These are phyloP conservation scores for Apostasia ramifera DNA, from an alignment of 106 monocot genomes.

Conservation along the genomic window DNA sequence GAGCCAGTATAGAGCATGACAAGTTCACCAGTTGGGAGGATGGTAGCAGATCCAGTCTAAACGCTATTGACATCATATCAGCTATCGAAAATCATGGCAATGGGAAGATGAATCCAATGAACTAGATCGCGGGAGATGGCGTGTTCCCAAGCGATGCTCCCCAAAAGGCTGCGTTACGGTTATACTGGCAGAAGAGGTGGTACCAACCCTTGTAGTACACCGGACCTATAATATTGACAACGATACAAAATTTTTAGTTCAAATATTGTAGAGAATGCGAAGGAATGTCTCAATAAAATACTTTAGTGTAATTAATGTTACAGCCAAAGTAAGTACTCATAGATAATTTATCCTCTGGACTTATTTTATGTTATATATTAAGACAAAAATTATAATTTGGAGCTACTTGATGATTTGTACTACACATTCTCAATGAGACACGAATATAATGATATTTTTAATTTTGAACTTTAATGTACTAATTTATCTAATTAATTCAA, in stretches of 20 bases:
- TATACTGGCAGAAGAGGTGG: conserved; percentile 52
- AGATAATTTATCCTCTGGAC: no score
- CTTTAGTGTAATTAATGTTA: background rate
- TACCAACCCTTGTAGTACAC: conserved; percentile 47
- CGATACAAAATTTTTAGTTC: background rate
- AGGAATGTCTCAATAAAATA: background rate
- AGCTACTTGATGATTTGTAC: no score
- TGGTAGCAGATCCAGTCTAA: conserved; percentile 43
- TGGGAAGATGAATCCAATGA: conserved; percentile 37
- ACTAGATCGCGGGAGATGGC: conserved; percentile 37
- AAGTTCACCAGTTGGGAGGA: conserved; percentile 26
- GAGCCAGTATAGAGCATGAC: conserved; percentile 37
- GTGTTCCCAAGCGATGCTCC: conserved; percentile 48
- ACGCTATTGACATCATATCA: conserved; percentile 40
- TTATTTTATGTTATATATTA: no score
- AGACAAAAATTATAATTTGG: no score
- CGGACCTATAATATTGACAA: conserved; percentile 13
- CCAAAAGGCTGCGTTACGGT: conserved; percentile 25
- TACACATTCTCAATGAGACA: no score
- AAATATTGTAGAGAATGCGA: no score
- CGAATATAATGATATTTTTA: no score
- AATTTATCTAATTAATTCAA: no score
- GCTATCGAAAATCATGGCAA: conserved; percentile 29
- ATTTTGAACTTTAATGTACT: no score
- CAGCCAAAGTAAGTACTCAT: background rate